Conservation (phyloP, 768 basidiomycete species). For the Leccinum obscurum region DNA sequence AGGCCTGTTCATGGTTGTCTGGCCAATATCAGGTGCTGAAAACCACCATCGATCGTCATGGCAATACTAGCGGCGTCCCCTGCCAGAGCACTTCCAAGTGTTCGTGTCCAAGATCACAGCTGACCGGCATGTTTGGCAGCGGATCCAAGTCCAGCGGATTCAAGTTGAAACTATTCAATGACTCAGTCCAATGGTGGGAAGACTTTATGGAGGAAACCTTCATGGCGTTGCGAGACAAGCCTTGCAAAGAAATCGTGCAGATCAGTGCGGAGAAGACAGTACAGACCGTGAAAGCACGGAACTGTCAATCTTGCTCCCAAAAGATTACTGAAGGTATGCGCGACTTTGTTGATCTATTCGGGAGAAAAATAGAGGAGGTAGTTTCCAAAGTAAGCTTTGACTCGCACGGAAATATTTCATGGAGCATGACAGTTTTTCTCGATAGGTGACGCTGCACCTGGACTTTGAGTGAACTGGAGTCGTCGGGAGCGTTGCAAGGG, state of each 20-base stretch:
- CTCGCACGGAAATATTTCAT: too few species aligned
- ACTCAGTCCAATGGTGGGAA: neutral
- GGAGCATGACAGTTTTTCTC: neutral
- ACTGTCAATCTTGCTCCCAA: constrained; percentile 1
- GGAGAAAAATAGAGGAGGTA: constrained; percentile 10
- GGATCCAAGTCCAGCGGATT: neutral
- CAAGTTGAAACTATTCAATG: neutral
- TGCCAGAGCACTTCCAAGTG: neutral
- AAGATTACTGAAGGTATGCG: constrained; percentile 14
- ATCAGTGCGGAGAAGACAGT: neutral
- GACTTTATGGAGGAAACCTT: neutral
- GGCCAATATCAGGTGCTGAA: neutral
- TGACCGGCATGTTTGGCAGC: too few species aligned
- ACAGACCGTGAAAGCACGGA: neutral
- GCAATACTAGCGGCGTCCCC: too few species aligned
- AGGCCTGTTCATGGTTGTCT: neutral
- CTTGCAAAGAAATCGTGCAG: neutral
- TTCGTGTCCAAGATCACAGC: neutral
- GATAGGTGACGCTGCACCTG: constrained; percentile 14
- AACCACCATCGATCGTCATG: too few species aligned
- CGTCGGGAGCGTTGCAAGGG: neutral
- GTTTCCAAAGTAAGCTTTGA: constrained; percentile 9
- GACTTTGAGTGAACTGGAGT: neutral
- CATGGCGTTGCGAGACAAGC: neutral
- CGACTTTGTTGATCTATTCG: constrained; percentile 12